Evolutionary conservation across 2,329 filamentous ascomycete genomes (phyloP), one percentile per base, ranked within the genome.

Genomic region (Macrophomina phaseolina): DNA sequence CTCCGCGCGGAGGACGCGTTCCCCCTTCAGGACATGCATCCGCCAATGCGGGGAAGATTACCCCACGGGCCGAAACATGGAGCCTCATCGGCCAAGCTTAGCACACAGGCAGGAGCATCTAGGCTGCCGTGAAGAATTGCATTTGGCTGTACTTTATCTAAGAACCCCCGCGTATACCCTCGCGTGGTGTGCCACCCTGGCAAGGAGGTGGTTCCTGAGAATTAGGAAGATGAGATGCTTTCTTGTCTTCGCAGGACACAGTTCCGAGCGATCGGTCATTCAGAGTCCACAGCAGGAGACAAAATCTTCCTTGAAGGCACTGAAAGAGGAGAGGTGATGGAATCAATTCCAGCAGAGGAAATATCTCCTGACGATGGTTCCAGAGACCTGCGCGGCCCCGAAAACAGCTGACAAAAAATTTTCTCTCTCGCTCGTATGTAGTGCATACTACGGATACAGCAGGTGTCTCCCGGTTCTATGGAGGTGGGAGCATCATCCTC

Each of bases 331-430:
- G 56, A 16, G 52, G 9, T 16, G 42, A 4, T 45, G 56, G 40
- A 61, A 34, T 34, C 16, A 12, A 38, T 18, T 49, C 38, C 18
- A 62, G 28, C 18, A 49, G 58, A 62, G 58, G 34, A 62, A 38
- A 62, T 49, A 49, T 62, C 58, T 62, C 58, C 58, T 62, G 58
- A 62, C 30, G 2, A 3, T 49, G 30, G 58, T 32, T 62, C 23
- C 42, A 49, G 58, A 48, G 11, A 48, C 28, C 58, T 62, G 58
- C 58, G 58, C 58, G 58, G 58, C 58, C 49, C 58, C 58, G 45
- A 48, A 62, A 62, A 45, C 30, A 49, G 58, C 58, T 62, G 58
- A 62, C 58, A 62, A 16, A 36, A 34, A 18, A 1, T 18, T 18
- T 62, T 62, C 38, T 55, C 49, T 30, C 49, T 61, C 14, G 18